Base-by-base conservation (phyloP, 345 rosid species). In the Turritis glabra region DNA sequence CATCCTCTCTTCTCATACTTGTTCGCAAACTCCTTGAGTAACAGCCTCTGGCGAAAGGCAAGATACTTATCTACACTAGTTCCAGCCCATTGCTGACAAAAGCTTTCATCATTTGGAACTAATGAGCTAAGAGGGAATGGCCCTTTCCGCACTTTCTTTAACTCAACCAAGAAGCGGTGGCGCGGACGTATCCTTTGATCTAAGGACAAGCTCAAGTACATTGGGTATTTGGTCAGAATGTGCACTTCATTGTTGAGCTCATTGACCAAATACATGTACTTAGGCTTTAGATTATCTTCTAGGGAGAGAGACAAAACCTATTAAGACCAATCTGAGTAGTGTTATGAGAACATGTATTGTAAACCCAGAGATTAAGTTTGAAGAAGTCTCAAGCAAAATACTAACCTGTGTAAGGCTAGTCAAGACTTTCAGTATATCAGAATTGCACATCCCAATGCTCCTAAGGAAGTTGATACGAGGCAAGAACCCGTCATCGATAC, bases 141-240 rank as follows among this genome's bases (percentile, higher is more conserved):
- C 44, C 97, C 98, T 76, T 90, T 86, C 17, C 93, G 89, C 61
- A 90, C 98, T 82, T 91, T 94, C 82, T 94, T 90, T 64, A 94
- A 81, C 77, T 91, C 62, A 78, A 94, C 92, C 84, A 91, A 82
- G 89, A 90, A 94, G 51, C 80, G 89, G 43, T 94, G 97, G 13
- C 96, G 96, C 12, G 97, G 99, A 18, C 96, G 90, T 80, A 95
- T 95, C 85, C 99, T 88, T 81, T 90, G 96, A 60, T 90, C 90
- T 79, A 95, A 63, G 37, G 97, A 95, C 80, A 95, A 82, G 88
- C 97, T 95, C 68, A 90, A 82, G 82, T 92, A 95, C 82, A 58
- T 86, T 2, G 99, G 97, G 73, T 90, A 90, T 74, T 88, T 90
- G 26, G 97, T 87, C 86, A 95, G 78, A 40, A 92, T 87, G 41